phyloP scores from a whole-genome alignment of 176 grass and related monocot genomes.

The Eleusine indica region DNA sequence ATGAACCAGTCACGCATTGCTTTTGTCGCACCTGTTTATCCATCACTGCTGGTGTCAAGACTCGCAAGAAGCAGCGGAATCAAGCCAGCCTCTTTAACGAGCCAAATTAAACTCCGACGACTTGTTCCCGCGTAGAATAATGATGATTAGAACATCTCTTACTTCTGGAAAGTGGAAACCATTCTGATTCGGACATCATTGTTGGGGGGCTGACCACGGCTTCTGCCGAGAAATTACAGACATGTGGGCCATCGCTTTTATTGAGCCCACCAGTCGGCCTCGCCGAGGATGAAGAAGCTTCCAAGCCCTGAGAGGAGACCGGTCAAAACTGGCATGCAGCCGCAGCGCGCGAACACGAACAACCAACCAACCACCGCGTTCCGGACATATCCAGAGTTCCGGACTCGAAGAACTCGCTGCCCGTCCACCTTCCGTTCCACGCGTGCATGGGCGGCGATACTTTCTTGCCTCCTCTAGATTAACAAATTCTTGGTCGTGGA shows the following conservation, averaged over 20 bases:
- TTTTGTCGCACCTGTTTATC: background rate
- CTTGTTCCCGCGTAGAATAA: background rate
- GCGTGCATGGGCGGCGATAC: conserved; percentile 18
- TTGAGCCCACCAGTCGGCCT: background rate
- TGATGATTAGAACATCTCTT: background rate
- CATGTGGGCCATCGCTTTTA: background rate
- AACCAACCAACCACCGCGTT: conserved; percentile 24
- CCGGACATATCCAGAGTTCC: conserved; percentile 9
- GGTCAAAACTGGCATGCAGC: conserved; percentile 48
- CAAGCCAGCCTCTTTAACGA: conserved; percentile 6
- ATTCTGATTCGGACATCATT: background rate
- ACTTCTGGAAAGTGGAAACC: conserved; percentile 12
- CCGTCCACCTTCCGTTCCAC: background rate
- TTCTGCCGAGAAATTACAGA: background rate
- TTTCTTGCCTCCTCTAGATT: background rate
- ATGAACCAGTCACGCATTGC: background rate
- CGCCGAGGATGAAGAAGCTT: background rate
- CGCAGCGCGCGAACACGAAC: background rate
- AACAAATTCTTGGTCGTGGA: background rate
- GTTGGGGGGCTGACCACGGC: background rate
- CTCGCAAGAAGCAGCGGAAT: background rate
- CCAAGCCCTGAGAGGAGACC: background rate
- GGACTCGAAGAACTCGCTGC: background rate
- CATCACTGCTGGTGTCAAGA: background rate
- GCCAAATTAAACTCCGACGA: conserved; percentile 20